These are phyloP conservation scores for Angomonas ambiguus DNA, from an alignment of 208 protist species.

Conservation along the genomic window DNA sequence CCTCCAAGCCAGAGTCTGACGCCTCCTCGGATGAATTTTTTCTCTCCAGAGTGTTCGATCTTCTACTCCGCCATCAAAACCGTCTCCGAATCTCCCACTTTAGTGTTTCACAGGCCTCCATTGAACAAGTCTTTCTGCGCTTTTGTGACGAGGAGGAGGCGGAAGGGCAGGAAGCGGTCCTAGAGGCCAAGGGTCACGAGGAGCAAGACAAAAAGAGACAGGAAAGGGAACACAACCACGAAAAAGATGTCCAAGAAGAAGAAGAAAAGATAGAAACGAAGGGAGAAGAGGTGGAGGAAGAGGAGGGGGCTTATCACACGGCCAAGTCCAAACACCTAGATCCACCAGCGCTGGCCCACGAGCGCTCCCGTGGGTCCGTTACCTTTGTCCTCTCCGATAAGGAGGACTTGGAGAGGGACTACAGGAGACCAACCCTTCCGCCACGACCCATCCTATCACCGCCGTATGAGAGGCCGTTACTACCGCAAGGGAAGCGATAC, in stretches of 20 bases:
- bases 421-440: too few relatives aligned
- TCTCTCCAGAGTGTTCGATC: slow-evolving; percentile 21
- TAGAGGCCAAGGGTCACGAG: background rate
- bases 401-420: background rate
- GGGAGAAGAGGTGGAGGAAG: background rate
- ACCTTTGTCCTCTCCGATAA: background rate
- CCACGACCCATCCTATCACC: too few relatives aligned
- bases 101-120: slow-evolving; percentile 44
- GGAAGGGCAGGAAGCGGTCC: background rate
- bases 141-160: slow-evolving; percentile 21
- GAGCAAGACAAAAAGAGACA: background rate
- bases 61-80: slow-evolving; percentile 13
- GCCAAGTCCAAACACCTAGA: too few relatives aligned
- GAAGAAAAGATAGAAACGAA: background rate
- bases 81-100: slow-evolving; percentile 34
- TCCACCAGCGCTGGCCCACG: too few relatives aligned
- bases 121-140: slow-evolving; percentile 49
- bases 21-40: slow-evolving; percentile 10
- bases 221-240: background rate
- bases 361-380: too few relatives aligned
- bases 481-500: too few relatives aligned
- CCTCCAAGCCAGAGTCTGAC: background rate
- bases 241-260: background rate
- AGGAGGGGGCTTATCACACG: too few relatives aligned
- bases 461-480: too few relatives aligned